Base-by-base conservation (phyloP, 169 alveolate species). In the Cystoisospora suis region DNA sequence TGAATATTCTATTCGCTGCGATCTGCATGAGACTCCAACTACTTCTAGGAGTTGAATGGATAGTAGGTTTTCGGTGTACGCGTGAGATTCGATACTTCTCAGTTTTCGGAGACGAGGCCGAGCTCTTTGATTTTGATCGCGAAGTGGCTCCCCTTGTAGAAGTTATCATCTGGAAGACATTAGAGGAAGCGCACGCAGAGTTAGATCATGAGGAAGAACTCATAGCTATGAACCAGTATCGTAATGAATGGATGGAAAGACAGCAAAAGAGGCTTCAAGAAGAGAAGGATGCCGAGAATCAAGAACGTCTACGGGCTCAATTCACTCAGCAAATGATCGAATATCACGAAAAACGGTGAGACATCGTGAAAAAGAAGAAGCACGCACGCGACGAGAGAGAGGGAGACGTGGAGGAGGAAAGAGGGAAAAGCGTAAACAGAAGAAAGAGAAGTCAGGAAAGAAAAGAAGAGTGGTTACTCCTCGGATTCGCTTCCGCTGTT, bases 101-200 rank as follows among this genome's bases (percentile, higher is more conserved):
- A 72, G 83, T 40, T 23, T 34, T 7, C 42, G 83, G 47, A 7
- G 53, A 40, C 53, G 83, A 72, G 45, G n/a, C n/a, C n/a, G 83
- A 72, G 32, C 83, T 72, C 83, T 72, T 72, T 56, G 20, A 27
- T 7, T 72, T 72, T 17, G 83, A n/a, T 15, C 38, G 42, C 20
- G 83, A 72, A 17, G 83, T 72, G 49, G 38, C 83, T 6, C 83
- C 83, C 34, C 27, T 72, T 1, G 58, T 72, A 4, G 56, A 72
- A 23, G 83, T 72, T 27, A 5, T 72, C 56, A 38, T 40, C 0
- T 36, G 83, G 56, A 34, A 40, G 56, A 72, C 83, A 9, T 38
- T 72, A 12, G 83, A 72, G 2, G 83, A 72, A 36, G 83, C 45
- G 7, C 83, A 72, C 38, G 42, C 47, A 9, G 83, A 72, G 27